A percentile compares a stretch with the other conserved stretches of the same genome.
Conservation (phyloP, 306 rosid genomes). For the Fragaria ananassa region DNA sequence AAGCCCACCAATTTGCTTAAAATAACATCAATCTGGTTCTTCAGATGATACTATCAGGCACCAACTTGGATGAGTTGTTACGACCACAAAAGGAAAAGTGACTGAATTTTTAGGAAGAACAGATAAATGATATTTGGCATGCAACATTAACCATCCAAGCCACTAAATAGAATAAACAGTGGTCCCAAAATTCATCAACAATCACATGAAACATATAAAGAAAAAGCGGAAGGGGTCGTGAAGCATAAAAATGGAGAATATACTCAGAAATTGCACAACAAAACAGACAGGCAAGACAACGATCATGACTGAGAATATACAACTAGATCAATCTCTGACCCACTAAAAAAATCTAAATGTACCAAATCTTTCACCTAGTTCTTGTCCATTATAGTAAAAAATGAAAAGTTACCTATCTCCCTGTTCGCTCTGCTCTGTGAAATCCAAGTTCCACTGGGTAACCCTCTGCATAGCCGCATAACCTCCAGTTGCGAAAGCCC, state of each 20-base stretch:
- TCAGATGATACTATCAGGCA: neutral
- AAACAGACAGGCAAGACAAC: neutral
- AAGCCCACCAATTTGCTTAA: neutral
- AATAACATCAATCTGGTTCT: neutral
- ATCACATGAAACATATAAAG: neutral
- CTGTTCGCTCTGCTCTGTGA: slow-evolving; percentile 87
- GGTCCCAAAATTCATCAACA: slow-evolving; percentile 11
- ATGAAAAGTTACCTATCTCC: slow-evolving; percentile 66
- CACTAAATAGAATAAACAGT: neutral
- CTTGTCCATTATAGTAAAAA: neutral
- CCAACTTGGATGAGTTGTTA: neutral
- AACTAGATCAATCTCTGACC: slow-evolving; percentile 6
- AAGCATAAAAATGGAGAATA: neutral
- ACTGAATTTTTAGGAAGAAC: neutral
- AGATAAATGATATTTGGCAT: neutral
- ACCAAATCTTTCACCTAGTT: neutral
- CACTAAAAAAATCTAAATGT: neutral
- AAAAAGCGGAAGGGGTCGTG: neutral
- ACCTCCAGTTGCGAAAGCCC: slow-evolving; percentile 96
- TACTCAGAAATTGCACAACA: neutral
- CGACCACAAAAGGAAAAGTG: neutral
- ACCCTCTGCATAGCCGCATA: slow-evolving; percentile 99
- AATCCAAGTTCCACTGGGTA: slow-evolving; percentile 96
- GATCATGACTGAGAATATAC: slow-evolving; percentile 4
- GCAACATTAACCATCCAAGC: neutral